phyloP scores from a whole-genome alignment of 1,284 basidiomycete genomes.

The Ceratobasidium papillatum region DNA sequence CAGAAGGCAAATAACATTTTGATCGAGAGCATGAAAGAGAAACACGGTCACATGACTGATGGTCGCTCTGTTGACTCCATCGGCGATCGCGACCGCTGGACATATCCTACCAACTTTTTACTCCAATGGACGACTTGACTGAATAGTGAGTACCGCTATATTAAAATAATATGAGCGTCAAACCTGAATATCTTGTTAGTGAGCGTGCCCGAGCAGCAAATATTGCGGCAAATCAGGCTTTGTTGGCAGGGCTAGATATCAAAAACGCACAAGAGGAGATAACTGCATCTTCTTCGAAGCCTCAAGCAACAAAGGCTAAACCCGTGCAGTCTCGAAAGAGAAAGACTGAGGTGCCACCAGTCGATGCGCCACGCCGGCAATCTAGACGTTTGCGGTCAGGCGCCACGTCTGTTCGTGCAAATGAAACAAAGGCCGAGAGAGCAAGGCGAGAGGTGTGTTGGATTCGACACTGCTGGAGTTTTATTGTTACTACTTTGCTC shows the following conservation, averaged over 20 bases:
- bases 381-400: slow-evolving; percentile 66
- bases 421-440: slow-evolving; percentile 70
- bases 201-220: slow-evolving; percentile 78
- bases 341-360: slow-evolving; percentile 29
- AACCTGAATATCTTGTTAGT: slow-evolving; percentile 53
- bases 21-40: neutral
- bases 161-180: neutral
- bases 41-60: slow-evolving; percentile 11
- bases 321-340: slow-evolving; percentile 67
- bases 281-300: slow-evolving; percentile 50
- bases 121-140: slow-evolving; percentile 29
- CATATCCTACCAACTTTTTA: neutral
- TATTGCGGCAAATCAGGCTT: slow-evolving; percentile 76
- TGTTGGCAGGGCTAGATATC: slow-evolving; percentile 73
- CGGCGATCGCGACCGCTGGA: neutral
- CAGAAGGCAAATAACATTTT: neutral
- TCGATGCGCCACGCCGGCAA: slow-evolving; percentile 56
- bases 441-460: slow-evolving; percentile 67
- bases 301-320: slow-evolving; percentile 52
- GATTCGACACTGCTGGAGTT: neutral
- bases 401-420: slow-evolving; percentile 56
- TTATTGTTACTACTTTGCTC: neutral
- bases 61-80: slow-evolving; percentile 11
- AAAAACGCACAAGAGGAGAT: slow-evolving; percentile 65
- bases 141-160: slow-evolving; percentile 21